Percentiles rank a stretch among this genome's conserved stretches.
phyloP scores from a whole-genome alignment of 768 basidiomycete genomes.

The Cyathus striatus region DNA sequence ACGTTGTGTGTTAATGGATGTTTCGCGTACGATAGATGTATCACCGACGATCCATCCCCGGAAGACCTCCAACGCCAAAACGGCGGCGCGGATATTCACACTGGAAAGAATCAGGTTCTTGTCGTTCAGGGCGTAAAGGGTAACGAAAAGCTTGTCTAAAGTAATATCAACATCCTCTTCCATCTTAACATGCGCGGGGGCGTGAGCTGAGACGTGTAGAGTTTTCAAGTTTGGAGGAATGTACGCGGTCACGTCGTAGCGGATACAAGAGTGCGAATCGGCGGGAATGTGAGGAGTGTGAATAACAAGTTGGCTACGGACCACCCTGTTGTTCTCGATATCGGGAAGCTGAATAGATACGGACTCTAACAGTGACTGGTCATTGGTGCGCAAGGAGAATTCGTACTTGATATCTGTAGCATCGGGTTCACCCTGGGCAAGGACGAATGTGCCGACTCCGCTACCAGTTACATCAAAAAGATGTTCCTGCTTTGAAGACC shows the following conservation, averaged over 20 bases:
- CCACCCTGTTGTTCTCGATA: constrained; percentile 18
- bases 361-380: constrained; percentile 32
- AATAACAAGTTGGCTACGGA: constrained; percentile 33
- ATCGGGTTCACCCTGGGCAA: constrained; percentile 37
- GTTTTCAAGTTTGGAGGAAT: constrained; percentile 46
- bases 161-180: constrained; percentile 34
- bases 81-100: constrained; percentile 31
- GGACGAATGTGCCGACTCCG: constrained; percentile 44
- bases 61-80: constrained; percentile 38
- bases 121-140: constrained; percentile 27
- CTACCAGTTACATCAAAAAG: constrained; percentile 41
- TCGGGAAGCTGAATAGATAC: constrained; percentile 31
- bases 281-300: constrained; percentile 23
- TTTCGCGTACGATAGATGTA: constrained; percentile 35
- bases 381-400: constrained; percentile 38
- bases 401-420: constrained; percentile 43
- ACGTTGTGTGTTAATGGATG: constrained; percentile 41
- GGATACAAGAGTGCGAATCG: constrained; percentile 34
- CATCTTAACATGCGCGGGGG: constrained; percentile 44
- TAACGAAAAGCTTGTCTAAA: constrained; percentile 40
- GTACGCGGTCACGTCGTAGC: constrained; percentile 48
- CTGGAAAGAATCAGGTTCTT: constrained; percentile 45
- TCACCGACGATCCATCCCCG: constrained; percentile 62
- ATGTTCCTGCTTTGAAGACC: constrained; percentile 30
- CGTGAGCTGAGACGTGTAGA: constrained; percentile 39